phyloP scores from a whole-genome alignment of 75 land plant genomes.

The Cryptomeria japonica region DNA sequence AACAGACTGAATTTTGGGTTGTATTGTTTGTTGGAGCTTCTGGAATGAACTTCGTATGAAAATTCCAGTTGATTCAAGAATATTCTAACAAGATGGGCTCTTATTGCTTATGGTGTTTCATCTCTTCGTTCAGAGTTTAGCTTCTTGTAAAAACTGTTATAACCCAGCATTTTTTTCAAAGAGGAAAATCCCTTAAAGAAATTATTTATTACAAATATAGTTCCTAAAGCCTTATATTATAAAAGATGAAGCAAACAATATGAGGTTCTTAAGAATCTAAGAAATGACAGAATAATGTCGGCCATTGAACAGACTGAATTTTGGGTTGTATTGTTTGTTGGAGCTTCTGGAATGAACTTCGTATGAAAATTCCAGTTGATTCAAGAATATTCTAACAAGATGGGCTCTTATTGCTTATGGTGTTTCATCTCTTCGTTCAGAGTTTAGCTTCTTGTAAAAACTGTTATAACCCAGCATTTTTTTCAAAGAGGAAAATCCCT shows the following conservation, averaged over 20 bases:
- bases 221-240: neutral
- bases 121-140: neutral
- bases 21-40: no score
- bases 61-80: no score
- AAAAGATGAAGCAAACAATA: neutral
- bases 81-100: neutral
- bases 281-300: neutral
- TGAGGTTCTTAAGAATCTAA: neutral
- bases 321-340: no score
- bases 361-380: no score
- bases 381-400: no score
- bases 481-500: neutral
- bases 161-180: neutral
- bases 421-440: neutral
- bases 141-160: neutral
- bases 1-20: neutral
- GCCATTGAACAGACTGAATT: neutral
- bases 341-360: no score
- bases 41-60: no score
- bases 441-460: neutral
- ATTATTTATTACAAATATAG: neutral
- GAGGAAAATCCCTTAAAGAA: neutral
- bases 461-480: neutral
- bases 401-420: no score
- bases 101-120: neutral